A percentile compares a stretch with the other conserved stretches of the same genome.
These are phyloP conservation scores for Leptographium flavum DNA, from an alignment of 2,329 filamentous ascomycete species.

Conservation along the genomic window DNA sequence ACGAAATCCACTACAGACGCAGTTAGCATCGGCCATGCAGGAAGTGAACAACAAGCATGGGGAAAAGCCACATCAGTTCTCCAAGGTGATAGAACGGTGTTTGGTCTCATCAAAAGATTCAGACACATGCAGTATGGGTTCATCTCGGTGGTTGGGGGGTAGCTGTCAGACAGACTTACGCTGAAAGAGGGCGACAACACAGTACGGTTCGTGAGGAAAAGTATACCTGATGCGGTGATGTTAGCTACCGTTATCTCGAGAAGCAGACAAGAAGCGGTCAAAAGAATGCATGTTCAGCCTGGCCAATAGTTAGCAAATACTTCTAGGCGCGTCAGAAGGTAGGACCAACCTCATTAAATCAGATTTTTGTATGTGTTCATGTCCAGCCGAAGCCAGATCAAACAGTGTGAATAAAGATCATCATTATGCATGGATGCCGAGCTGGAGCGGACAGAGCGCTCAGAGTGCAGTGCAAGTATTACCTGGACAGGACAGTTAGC, in stretches of 20 bases:
- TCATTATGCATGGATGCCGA: conserved; percentile 22
- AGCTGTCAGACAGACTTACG: background rate
- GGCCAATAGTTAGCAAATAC: conserved; percentile 7
- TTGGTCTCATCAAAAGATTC: conserved; percentile 41
- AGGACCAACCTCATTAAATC: conserved; percentile 32
- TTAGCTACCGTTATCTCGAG: conserved; percentile 1
- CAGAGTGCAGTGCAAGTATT: conserved; percentile 8
- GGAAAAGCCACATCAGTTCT: conserved; percentile 36
- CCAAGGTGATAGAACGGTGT: conserved; percentile 37
- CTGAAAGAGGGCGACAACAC: too few species aligned
- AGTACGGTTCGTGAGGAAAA: conserved; percentile 1
- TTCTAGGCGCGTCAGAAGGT: background rate
- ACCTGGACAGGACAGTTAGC: conserved; percentile 17
- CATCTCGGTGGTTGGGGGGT: conserved; percentile 22
- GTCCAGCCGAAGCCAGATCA: conserved; percentile 32
- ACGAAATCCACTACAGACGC: background rate
- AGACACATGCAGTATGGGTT: conserved; percentile 33
- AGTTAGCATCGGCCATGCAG: background rate
- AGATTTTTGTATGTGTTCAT: conserved; percentile 42
- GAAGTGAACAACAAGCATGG: conserved; percentile 10
- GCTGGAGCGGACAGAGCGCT: conserved; percentile 1
- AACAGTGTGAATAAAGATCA: conserved; percentile 49
- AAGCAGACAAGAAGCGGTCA: conserved; percentile 1
- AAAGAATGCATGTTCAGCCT: conserved; percentile 12
- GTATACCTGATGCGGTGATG: too few species aligned